Evolutionary conservation across 164 flowering plant species (phyloP), one percentile per base, ranked within the genome.

Genomic region (Akebia trifoliata): DNA sequence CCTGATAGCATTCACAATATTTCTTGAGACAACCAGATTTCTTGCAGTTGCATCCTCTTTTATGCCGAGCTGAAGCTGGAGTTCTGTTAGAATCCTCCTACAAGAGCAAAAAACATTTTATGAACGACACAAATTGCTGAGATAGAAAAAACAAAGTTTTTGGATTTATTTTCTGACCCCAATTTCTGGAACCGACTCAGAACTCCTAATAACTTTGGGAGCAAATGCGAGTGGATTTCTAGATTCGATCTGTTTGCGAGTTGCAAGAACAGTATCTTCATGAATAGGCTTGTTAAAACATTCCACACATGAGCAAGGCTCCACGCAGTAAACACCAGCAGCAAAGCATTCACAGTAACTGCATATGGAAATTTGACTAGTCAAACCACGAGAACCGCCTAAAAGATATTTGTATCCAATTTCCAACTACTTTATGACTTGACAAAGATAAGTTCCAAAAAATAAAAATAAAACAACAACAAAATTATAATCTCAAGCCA

Each of bases 1-100:
- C 99, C 99, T 94, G 99, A 76, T 72, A 94, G 79, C 99, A 94
- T 86, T 90, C 99, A 57, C 99, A 94, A 49, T 94, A 90, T 73
- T 87, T 94, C 85, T 94, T 94, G 20, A 83, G 74, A 70, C 99
- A 94, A 62, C 77, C 78, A 42, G 97, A 94, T 73, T 90, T 93
- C 79, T 90, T 94, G 89, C 99, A 94, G 73, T 94, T 94, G 85
- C 99, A 94, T 53, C 99, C 99, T 72, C 96, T 73, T 73, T 90
- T 94, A 62, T 94, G 99, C 5, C 97, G 80, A 32, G 97, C 97
- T 20, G 97, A 87, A 73, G 93, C 92, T 39, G 99, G 97, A 48
- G 96, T 87, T 67, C 75, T 83, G 70, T 65, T 81, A 36, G 76
- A 62, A 37, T 87, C 95, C 35, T 87, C 99, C 97, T 93, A 76